A percentile compares a stretch with the other conserved stretches of the same genome.
These are phyloP conservation scores for Cucumis hystrix DNA, from an alignment of 306 rosid species.

Conservation along the genomic window DNA sequence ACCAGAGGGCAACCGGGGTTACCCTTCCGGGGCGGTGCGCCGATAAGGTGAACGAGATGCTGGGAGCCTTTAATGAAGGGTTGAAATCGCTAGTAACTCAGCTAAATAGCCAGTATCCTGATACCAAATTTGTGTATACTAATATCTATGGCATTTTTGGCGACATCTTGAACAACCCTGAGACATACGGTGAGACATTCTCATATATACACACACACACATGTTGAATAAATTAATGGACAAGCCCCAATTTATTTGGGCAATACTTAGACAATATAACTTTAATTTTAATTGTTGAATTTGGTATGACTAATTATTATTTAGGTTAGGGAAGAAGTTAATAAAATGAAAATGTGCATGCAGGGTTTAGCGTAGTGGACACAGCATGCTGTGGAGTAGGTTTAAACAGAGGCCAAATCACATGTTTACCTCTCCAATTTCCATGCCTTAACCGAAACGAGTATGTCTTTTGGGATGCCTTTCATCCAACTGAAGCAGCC, in stretches of 20 bases:
- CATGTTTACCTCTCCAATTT: conserved; percentile 40
- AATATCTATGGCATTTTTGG: conserved; percentile 44
- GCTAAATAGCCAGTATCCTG: conserved; percentile 31
- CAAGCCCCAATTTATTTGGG: too few relatives aligned
- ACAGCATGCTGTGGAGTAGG: conserved; percentile 73
- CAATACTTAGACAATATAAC: too few relatives aligned
- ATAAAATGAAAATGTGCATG: background rate
- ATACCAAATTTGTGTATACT: conserved; percentile 36
- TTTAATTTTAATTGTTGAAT: too few relatives aligned
- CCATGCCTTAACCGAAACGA: conserved; percentile 45
- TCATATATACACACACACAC: too few relatives aligned
- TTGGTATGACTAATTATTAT: too few relatives aligned
- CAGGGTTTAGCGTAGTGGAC: conserved; percentile 57
- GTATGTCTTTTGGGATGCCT: conserved; percentile 75
- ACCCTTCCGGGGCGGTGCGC: conserved; percentile 44
- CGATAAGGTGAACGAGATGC: conserved; percentile 48
- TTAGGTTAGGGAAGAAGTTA: too few relatives aligned
- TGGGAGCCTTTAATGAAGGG: conserved; percentile 49
- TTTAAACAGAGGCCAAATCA: conserved; percentile 33
- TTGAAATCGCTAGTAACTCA: conserved; percentile 39
- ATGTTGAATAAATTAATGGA: too few relatives aligned
- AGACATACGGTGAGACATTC: conserved; percentile 28
- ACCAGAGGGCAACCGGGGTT: conserved; percentile 26
- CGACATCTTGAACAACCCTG: conserved; percentile 64
- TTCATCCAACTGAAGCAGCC: conserved; percentile 62